Conservation (phyloP, 345 rosid genomes). For the Citrus inodora region DNA sequence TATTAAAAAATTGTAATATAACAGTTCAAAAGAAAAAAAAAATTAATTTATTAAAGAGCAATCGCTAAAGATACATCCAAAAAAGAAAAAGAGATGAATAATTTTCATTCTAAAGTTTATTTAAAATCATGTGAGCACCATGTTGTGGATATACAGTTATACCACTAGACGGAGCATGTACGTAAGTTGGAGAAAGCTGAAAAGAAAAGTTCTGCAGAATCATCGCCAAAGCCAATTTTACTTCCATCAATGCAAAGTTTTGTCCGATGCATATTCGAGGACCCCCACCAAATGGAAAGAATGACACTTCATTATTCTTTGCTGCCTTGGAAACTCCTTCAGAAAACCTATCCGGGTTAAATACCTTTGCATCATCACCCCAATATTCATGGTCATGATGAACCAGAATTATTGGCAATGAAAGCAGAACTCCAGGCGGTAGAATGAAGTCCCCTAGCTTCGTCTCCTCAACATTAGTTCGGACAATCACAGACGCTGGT, state of each 20-base stretch:
- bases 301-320: constrained; percentile 35
- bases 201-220: constrained; percentile 42
- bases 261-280: constrained; percentile 61
- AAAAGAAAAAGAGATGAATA: background rate
- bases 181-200: constrained; percentile 39
- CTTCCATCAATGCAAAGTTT: constrained; percentile 56
- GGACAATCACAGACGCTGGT: constrained; percentile 17
- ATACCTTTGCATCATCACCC: constrained; percentile 54
- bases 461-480: constrained; percentile 25
- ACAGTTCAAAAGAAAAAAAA: no score
- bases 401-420: constrained; percentile 15
- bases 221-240: constrained; percentile 45
- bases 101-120: background rate
- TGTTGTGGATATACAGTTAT: background rate
- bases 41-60: no score
- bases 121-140: background rate
- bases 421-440: constrained; percentile 29
- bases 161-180: background rate
- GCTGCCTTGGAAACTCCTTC: constrained; percentile 55
- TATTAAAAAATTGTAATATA: no score
- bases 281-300: constrained; percentile 53
- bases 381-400: constrained; percentile 43
- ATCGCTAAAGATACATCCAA: no score
- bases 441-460: constrained; percentile 44
- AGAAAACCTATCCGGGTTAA: constrained; percentile 50